A percentile compares a stretch with the other conserved stretches of the same genome.
Evolutionary conservation across 2,329 filamentous ascomycete species (phyloP).

Genomic region (Clathrospora elynae): DNA sequence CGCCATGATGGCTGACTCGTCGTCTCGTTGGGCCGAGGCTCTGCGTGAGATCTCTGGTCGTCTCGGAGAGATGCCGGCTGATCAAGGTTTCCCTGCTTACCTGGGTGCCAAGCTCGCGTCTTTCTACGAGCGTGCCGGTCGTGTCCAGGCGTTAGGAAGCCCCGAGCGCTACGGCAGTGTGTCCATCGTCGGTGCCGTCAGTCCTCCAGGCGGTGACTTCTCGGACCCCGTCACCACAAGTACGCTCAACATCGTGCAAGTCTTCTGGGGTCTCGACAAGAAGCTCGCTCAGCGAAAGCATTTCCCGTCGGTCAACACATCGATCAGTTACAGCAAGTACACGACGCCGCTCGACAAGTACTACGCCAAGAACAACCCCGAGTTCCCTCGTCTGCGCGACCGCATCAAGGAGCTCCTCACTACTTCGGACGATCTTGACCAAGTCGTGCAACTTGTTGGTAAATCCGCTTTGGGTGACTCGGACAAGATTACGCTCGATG

Average conservation of each 20-base stretch:
- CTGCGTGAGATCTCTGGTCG: slow-evolving; percentile 98
- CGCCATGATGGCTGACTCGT: slow-evolving; percentile 99
- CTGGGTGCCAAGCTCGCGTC: slow-evolving; percentile 94
- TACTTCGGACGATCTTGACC: slow-evolving; percentile 95
- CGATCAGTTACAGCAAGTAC: slow-evolving; percentile 96
- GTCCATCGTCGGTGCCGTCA: slow-evolving; percentile 96
- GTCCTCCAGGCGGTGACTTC: slow-evolving; percentile 97
- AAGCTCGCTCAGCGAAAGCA: slow-evolving; percentile 99
- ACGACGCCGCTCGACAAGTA: slow-evolving; percentile 84
- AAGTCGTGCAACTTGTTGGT: slow-evolving; percentile 97
- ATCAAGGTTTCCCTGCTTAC: slow-evolving; percentile 99
- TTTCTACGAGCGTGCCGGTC: slow-evolving; percentile 98
- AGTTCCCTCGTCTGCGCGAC: slow-evolving; percentile 91
- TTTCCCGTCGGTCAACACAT: slow-evolving; percentile 98
- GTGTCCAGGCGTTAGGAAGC: slow-evolving; percentile 81
- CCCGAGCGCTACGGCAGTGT: slow-evolving; percentile 89
- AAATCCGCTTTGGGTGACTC: slow-evolving; percentile 95
- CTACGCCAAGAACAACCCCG: slow-evolving; percentile 91
- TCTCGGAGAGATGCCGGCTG: slow-evolving; percentile 98
- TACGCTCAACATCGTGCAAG: slow-evolving; percentile 95
- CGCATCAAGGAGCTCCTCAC: slow-evolving; percentile 92
- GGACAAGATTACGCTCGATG: slow-evolving; percentile 97
- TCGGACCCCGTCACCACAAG: slow-evolving; percentile 95
- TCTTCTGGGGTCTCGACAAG: slow-evolving; percentile 99
- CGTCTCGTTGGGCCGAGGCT: slow-evolving; percentile 97